Conservation (phyloP, 2,329 filamentous ascomycete species). For the Sporothrix schenckii region DNA sequence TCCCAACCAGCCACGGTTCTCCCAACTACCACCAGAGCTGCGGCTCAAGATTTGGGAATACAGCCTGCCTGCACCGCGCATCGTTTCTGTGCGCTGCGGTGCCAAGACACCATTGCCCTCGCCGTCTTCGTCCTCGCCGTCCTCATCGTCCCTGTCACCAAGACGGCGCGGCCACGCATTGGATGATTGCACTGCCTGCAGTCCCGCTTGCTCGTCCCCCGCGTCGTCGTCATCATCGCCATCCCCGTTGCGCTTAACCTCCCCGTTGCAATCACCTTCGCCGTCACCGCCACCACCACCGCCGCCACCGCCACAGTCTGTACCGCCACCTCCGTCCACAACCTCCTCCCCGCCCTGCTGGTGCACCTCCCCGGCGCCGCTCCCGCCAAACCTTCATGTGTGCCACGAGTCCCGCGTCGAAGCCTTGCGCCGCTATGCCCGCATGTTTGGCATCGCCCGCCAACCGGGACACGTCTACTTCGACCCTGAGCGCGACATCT, state of each 20-base stretch:
- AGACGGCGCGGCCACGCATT: slow-evolving; percentile 15
- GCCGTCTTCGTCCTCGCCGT: slow-evolving; percentile 31
- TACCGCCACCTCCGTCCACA: background rate
- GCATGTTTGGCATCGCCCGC: slow-evolving; percentile 49
- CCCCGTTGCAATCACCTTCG: background rate
- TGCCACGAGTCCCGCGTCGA: slow-evolving; percentile 53
- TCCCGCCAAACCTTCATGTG: slow-evolving; percentile 52
- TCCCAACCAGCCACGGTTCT: slow-evolving; percentile 46
- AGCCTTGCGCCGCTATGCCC: slow-evolving; percentile 48
- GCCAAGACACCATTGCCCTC: slow-evolving; percentile 19
- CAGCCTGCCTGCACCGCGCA: slow-evolving; percentile 49
- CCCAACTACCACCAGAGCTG: slow-evolving; percentile 51
- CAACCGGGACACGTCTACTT: slow-evolving; percentile 50
- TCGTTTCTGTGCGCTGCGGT: slow-evolving; percentile 49
- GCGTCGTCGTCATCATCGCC: background rate
- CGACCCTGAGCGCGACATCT: slow-evolving; percentile 48
- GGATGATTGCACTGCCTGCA: background rate
- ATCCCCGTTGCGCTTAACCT: background rate
- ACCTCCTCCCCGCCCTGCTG: slow-evolving; percentile 38
- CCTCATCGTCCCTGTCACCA: slow-evolving; percentile 33
- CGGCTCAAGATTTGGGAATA: slow-evolving; percentile 54
- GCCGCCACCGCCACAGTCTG: background rate
- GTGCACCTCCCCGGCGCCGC: slow-evolving; percentile 48
- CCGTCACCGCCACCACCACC: background rate
- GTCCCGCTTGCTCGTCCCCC: slow-evolving; percentile 33